These are phyloP conservation scores for Phytopythium vexans DNA, from an alignment of 352 stramenopile species.

Conservation along the genomic window DNA sequence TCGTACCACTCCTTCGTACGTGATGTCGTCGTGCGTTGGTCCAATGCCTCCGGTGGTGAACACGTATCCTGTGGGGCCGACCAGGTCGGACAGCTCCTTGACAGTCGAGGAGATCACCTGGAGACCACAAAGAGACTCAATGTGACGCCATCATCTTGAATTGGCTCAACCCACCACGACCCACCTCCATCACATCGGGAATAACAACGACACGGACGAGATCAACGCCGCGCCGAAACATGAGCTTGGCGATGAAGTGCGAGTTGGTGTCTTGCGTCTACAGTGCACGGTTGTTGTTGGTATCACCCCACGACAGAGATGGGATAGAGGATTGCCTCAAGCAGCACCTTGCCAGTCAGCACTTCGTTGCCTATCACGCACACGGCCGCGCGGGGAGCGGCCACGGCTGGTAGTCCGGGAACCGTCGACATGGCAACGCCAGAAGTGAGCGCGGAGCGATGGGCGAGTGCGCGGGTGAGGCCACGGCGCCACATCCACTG, in stretches of 20 bases:
- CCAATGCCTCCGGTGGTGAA: slow-evolving; percentile 84
- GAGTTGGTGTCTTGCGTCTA: slow-evolving; percentile 87
- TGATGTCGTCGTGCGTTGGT: slow-evolving; percentile 87
- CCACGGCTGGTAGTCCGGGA: not conserved
- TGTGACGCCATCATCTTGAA: not conserved
- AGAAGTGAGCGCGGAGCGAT: not conserved
- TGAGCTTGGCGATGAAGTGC: slow-evolving; percentile 75
- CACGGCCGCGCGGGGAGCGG: slow-evolving; percentile 53
- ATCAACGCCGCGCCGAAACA: slow-evolving; percentile 78
- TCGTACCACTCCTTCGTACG: slow-evolving; percentile 74
- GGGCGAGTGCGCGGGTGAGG: slow-evolving; percentile 1
- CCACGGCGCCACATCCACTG: slow-evolving; percentile 4
- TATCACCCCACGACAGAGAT: not conserved
- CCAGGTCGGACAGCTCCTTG: slow-evolving; percentile 66
- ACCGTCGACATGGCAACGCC: not conserved
- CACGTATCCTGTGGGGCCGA: slow-evolving; percentile 76
- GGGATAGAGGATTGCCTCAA: slow-evolving; percentile 1
- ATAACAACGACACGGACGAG: slow-evolving; percentile 76
- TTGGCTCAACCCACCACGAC: not conserved
- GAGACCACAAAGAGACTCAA: not conserved
- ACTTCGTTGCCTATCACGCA: slow-evolving; percentile 87
- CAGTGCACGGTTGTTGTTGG: not conserved
- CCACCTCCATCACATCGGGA: slow-evolving; percentile 71
- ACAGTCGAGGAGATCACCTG: slow-evolving; percentile 74
- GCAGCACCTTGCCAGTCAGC: slow-evolving; percentile 50